Conservation (phyloP, 2,329 filamentous ascomycete genomes). For the Zelopaecilomyces penicillatus region DNA sequence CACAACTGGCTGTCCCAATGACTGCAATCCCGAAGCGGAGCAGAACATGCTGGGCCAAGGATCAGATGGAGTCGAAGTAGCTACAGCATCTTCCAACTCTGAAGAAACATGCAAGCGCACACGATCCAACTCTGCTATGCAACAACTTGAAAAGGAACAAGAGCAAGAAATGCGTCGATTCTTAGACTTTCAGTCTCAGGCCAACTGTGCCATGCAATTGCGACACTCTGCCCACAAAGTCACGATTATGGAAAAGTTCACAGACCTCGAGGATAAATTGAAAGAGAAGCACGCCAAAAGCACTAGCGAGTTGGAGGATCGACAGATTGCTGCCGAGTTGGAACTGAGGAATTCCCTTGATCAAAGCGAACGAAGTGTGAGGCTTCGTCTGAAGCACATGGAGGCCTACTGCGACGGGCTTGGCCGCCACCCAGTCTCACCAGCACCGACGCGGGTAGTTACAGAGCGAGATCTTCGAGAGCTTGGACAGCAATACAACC, state of each 20-base stretch:
- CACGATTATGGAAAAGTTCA: conserved; percentile 38
- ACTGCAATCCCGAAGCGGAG: conserved; percentile 48
- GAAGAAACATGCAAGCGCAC: conserved; percentile 42
- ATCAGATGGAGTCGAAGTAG: conserved; percentile 34
- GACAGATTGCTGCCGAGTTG: conserved; percentile 55
- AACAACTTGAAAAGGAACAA: conserved; percentile 36
- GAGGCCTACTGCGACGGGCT: conserved; percentile 55
- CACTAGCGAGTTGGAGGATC: conserved; percentile 48
- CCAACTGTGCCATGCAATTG: conserved; percentile 40
- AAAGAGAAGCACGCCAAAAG: conserved; percentile 46
- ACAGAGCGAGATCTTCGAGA: conserved; percentile 52
- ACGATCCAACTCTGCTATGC: conserved; percentile 33
- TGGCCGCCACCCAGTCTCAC: conserved; percentile 29
- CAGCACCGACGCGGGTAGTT: conserved; percentile 42
- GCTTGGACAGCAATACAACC: conserved; percentile 51
- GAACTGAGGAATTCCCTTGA: conserved; percentile 47
- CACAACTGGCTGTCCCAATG: conserved; percentile 48
- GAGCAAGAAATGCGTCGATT: conserved; percentile 46
- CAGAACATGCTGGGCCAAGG: conserved; percentile 43
- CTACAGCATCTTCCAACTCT: conserved; percentile 36
- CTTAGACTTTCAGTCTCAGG: conserved; percentile 37
- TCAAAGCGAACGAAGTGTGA: conserved; percentile 48
- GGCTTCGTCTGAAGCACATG: conserved; percentile 55
- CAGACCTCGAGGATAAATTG: conserved; percentile 41
- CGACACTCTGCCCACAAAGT: conserved; percentile 42